Evolutionary conservation across 2,329 filamentous ascomycete species (phyloP), one percentile per base, ranked within the genome.

Genomic region (Plectosphaerella plurivora): DNA sequence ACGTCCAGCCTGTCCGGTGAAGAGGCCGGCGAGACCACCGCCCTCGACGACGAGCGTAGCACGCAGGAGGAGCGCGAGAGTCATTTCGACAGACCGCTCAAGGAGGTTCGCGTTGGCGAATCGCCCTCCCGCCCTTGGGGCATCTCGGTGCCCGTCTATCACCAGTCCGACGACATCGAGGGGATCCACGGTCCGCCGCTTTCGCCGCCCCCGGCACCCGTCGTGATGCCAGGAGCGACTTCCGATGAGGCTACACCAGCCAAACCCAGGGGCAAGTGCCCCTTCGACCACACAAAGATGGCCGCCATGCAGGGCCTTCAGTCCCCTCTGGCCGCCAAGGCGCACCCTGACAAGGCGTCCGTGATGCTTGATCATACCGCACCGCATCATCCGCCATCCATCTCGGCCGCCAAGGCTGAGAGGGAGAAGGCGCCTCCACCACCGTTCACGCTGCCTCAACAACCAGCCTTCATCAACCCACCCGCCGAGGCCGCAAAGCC

Each of bases 101-200:
- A 93, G 64, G 93, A 97, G 61, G 83, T 97, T 10, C 81, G 93
- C n/a, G 85, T 97, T 20, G 93, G 93, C 44, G 93, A 97, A 69
- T 96, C 90, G 14, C 93, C 93, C 5, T 96, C 89, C 67, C 81
- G 93, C 45, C 93, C 93, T 14, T 97, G 92, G 92, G 92, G 92
- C 6, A 96, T 97, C 50, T 83, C 84, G 5, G 86, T 97, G 0
- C 92, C 92, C 3, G 68, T 82, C 37, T 75, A 79, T 56, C 28
- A 33, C 28, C 74, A 79, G 49, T 57, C 66, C 6, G 62, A 67
- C 18, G 66, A 65, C 5, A 61, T 69, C 25, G 69, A 68, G 10
- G 48, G 39, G n/a, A 62, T 65, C 12, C 63, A 66, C 14, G 65
- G 67, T 18, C 71, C 75, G 46, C 78, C 78, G 3, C 65, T 74